These are phyloP conservation scores for Xylariaceae sp. DNA, from an alignment of 2,329 filamentous ascomycete genomes.

Conservation along the genomic window DNA sequence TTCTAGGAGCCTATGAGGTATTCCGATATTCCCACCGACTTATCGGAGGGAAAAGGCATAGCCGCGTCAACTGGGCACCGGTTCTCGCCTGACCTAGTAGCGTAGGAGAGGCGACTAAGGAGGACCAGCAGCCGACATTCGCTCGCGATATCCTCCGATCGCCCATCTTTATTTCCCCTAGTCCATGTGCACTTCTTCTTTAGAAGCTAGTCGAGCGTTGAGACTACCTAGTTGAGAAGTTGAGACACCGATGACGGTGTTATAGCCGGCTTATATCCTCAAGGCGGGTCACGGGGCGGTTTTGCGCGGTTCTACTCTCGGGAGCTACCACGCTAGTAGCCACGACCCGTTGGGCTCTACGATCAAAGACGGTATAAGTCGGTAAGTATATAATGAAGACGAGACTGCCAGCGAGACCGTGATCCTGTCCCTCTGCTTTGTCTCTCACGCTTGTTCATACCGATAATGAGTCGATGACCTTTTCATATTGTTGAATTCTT, in stretches of 20 bases:
- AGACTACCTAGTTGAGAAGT: background rate
- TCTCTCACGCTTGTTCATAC: background rate
- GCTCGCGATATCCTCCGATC: background rate
- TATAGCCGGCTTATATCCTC: constrained; percentile 20
- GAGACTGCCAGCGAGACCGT: background rate
- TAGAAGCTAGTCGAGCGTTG: background rate
- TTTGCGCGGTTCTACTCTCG: background rate
- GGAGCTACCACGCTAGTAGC: background rate
- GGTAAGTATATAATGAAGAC: background rate
- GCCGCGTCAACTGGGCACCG: background rate
- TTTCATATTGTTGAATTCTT: background rate
- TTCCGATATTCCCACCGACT: background rate
- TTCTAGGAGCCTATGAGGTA: background rate
- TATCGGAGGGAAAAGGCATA: background rate
- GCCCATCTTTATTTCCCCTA: background rate
- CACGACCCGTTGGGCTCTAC: background rate
- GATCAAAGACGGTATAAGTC: background rate
- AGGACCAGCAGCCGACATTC: background rate
- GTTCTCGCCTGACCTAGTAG: background rate
- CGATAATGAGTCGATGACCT: background rate
- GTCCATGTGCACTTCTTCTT: background rate
- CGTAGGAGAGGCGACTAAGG: background rate
- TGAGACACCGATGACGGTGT: background rate
- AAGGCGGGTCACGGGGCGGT: background rate
- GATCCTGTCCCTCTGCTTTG: background rate